phyloP scores from a whole-genome alignment of 768 basidiomycete species.

The Chalciporus pseudorubinellus region DNA sequence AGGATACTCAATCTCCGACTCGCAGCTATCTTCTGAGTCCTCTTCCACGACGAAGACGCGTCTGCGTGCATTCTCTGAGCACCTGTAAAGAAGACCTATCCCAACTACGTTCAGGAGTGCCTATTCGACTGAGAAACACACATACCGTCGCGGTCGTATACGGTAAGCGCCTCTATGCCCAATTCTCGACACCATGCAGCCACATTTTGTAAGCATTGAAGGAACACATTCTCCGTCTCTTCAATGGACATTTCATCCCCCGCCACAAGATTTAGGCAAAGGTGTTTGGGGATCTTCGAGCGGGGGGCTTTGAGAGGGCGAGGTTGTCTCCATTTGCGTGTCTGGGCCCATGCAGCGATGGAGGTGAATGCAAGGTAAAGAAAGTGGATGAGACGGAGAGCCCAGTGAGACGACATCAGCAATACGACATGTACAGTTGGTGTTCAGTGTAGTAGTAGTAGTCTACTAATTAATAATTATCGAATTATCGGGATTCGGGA shows the following conservation, averaged over 20 bases:
- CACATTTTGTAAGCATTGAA: conserved; percentile 52
- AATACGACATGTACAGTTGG: conserved; percentile 10
- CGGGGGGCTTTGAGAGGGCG: conserved; percentile 50
- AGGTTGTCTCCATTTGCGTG: conserved; percentile 38
- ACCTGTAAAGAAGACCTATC: conserved; percentile 42
- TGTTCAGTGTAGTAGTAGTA: neutral
- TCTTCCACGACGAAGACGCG: conserved; percentile 32
- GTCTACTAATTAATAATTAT: no score
- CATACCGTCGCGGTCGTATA: conserved; percentile 74
- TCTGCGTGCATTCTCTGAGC: conserved; percentile 41
- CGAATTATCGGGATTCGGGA: no score
- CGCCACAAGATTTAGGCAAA: conserved; percentile 62
- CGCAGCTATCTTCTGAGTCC: conserved; percentile 35
- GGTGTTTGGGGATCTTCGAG: conserved; percentile 59
- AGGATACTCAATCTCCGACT: conserved; percentile 66
- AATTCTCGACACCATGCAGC: conserved; percentile 60
- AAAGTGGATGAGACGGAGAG: conserved; percentile 57
- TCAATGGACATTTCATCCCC: conserved; percentile 36
- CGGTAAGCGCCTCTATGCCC: conserved; percentile 62
- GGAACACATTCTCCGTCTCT: conserved; percentile 40
- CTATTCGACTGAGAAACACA: conserved; percentile 1
- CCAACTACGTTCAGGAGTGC: conserved; percentile 7
- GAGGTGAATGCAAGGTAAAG: conserved; percentile 48
- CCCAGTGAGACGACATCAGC: conserved; percentile 41
- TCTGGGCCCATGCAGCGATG: conserved; percentile 41